Conservation (phyloP, 345 rosid genomes). For the Salix viminalis region DNA sequence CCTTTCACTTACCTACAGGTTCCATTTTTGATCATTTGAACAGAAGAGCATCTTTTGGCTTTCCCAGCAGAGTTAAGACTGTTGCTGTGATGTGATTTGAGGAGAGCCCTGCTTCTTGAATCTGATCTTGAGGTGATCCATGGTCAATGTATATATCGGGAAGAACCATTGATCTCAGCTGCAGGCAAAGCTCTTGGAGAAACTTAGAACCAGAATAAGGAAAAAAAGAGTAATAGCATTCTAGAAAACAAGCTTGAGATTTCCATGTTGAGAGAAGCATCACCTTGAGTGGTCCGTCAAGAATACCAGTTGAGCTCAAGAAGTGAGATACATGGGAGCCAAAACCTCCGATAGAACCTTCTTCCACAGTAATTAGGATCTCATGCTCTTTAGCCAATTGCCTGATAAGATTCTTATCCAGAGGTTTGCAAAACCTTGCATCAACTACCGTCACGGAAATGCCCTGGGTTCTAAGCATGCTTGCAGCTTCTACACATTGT, state of each 20-base stretch:
- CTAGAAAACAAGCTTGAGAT: slow-evolving; percentile 3
- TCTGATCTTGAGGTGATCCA: slow-evolving; percentile 54
- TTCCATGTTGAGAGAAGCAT: not conserved
- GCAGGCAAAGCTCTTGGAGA: slow-evolving; percentile 14
- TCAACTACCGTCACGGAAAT: slow-evolving; percentile 65
- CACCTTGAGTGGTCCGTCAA: slow-evolving; percentile 80
- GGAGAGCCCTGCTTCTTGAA: slow-evolving; percentile 60
- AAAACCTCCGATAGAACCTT: slow-evolving; percentile 88
- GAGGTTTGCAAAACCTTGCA: slow-evolving; percentile 90
- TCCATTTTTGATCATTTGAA: slow-evolving; percentile 25
- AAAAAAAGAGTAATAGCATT: not conserved
- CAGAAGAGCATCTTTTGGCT: slow-evolving; percentile 49
- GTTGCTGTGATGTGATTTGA: slow-evolving; percentile 57
- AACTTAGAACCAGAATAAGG: not conserved
- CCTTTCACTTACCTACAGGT: not conserved
- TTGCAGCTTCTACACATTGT: slow-evolving; percentile 57
- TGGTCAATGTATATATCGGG: slow-evolving; percentile 74
- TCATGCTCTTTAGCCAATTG: slow-evolving; percentile 66
- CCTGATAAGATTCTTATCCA: slow-evolving; percentile 63
- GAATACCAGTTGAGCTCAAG: slow-evolving; percentile 61
- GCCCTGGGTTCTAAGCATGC: slow-evolving; percentile 37
- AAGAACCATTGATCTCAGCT: slow-evolving; percentile 66
- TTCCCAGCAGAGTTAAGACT: slow-evolving; percentile 55
- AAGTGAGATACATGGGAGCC: slow-evolving; percentile 77
- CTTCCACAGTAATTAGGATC: slow-evolving; percentile 72